These are phyloP conservation scores for Carex cristatella DNA, from an alignment of 176 grass and related monocot species.

Conservation along the genomic window DNA sequence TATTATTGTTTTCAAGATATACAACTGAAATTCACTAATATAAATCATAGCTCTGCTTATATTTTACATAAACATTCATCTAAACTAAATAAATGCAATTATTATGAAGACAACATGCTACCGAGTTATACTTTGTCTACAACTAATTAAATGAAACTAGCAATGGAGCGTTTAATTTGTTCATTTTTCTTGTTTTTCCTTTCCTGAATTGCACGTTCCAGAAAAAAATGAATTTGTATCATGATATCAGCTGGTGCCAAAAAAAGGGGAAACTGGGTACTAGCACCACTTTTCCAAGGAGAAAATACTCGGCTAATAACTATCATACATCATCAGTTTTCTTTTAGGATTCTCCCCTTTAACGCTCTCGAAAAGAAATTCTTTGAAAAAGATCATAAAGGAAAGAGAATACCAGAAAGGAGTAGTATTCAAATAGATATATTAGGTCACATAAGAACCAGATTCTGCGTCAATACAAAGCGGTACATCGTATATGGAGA, in stretches of 20 bases:
- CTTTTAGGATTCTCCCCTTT: conserved; percentile 30
- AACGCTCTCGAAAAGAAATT: conserved; percentile 25
- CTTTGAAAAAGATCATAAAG: not conserved
- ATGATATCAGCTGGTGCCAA: not conserved
- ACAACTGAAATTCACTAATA: not conserved
- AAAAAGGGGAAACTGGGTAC: not conserved
- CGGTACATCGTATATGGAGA: conserved; percentile 25
- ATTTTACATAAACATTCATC: not conserved
- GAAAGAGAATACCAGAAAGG: conserved; percentile 32
- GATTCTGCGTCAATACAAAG: conserved; percentile 99
- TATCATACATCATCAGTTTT: conserved; percentile 5
- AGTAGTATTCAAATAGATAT: conserved; percentile 13
- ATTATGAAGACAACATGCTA: not conserved
- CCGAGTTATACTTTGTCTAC: not conserved
- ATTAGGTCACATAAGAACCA: conserved; percentile 54
- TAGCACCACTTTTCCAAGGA: not conserved
- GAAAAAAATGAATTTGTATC: not conserved
- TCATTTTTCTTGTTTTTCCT: not conserved
- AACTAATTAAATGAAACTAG: not conserved
- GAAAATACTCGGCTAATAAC: not conserved
- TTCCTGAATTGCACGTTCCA: not conserved
- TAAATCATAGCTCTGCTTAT: not conserved
- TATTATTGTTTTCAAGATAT: too few relatives aligned
- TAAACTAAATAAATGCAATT: not conserved
- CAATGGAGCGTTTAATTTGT: not conserved